A percentile compares a stretch with the other conserved stretches of the same genome.
Evolutionary conservation across 192 early-diverging fungal species (phyloP).

Genomic region (Mortierella claussenii): DNA sequence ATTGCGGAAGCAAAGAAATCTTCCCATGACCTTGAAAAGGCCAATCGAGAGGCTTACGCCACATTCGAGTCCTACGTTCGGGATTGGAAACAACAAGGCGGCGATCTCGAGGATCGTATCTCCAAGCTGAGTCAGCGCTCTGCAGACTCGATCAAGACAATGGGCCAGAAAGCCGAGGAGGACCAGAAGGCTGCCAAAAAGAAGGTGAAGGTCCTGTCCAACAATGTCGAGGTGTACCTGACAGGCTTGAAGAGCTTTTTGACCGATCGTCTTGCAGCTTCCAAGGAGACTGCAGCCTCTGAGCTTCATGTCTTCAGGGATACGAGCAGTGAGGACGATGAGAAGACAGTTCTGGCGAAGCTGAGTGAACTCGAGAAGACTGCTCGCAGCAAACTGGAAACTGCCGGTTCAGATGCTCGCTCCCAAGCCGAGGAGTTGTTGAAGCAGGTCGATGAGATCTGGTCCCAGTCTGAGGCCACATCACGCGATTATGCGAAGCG

Average conservation of each 20-base stretch:
- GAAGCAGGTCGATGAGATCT: conserved; percentile 36
- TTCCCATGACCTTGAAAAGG: conserved; percentile 21
- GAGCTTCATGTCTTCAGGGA: conserved; percentile 35
- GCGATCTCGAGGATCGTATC: conserved; percentile 24
- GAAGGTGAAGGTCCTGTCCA: conserved; percentile 26
- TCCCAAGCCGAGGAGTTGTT: conserved; percentile 27
- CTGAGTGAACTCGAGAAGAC: conserved; percentile 22
- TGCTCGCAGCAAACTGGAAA: conserved; percentile 17
- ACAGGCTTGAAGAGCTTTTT: conserved; percentile 29
- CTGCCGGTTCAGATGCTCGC: conserved; percentile 12
- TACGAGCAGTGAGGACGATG: conserved; percentile 35
- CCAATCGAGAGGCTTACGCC: conserved; percentile 36
- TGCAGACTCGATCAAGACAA: conserved; percentile 30
- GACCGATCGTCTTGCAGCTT: conserved; percentile 28
- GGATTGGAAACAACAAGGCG: conserved; percentile 23
- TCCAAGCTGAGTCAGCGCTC: conserved; percentile 14
- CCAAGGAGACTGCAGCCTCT: conserved; percentile 38
- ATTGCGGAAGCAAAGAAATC: conserved; percentile 29
- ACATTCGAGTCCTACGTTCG: conserved; percentile 43
- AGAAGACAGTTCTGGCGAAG: conserved; percentile 17
- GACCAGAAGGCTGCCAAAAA: conserved; percentile 18
- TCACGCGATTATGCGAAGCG: conserved; percentile 24
- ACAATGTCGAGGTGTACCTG: conserved; percentile 42
- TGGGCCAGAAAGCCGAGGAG: conserved; percentile 15
- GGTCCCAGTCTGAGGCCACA: conserved; percentile 20